Evolutionary conservation across 2,329 filamentous ascomycete genomes (phyloP).

Genomic region (Colletotrichum brevisporum): DNA sequence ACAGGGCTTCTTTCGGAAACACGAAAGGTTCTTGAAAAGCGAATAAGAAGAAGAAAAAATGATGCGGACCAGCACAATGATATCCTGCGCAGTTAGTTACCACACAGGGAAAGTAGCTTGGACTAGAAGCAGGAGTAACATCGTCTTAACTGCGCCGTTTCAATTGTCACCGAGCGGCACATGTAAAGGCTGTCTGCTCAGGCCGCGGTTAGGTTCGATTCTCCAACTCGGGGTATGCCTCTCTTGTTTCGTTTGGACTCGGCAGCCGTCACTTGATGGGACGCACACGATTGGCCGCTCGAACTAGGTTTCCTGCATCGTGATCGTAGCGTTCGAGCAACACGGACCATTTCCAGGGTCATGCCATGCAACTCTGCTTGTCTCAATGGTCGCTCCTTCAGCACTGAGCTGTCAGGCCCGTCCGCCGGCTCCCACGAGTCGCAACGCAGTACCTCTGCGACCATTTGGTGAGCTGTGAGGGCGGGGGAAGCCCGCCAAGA

Average conservation of each 20-base stretch:
- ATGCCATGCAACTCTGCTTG: conserved; percentile 10
- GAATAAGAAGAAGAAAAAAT: not conserved
- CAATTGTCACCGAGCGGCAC: conserved; percentile 35
- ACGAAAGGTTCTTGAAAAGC: not conserved
- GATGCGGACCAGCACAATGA: not conserved
- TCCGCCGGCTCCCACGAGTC: conserved; percentile 12
- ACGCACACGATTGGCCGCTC: conserved; percentile 22
- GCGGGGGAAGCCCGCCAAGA: conserved; percentile 27
- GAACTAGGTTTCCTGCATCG: conserved; percentile 24
- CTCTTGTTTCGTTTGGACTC: conserved; percentile 29
- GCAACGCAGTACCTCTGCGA: not conserved
- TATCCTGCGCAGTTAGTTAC: not conserved
- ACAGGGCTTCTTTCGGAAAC: conserved; percentile 13
- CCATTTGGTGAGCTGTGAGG: conserved; percentile 14
- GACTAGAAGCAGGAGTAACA: conserved; percentile 24
- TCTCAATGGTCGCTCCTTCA: conserved; percentile 2
- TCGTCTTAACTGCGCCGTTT: conserved; percentile 38
- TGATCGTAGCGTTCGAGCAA: conserved; percentile 17
- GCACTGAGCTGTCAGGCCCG: not conserved
- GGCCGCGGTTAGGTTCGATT: conserved; percentile 33
- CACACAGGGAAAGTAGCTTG: not conserved
- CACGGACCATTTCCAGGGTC: conserved; percentile 16
- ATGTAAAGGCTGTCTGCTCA: conserved; percentile 31
- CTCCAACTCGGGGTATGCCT: conserved; percentile 25
- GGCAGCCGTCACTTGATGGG: conserved; percentile 2